These are phyloP conservation scores for Pouteria campechiana DNA, from an alignment of 179 eudicot genomes.

Conservation along the genomic window DNA sequence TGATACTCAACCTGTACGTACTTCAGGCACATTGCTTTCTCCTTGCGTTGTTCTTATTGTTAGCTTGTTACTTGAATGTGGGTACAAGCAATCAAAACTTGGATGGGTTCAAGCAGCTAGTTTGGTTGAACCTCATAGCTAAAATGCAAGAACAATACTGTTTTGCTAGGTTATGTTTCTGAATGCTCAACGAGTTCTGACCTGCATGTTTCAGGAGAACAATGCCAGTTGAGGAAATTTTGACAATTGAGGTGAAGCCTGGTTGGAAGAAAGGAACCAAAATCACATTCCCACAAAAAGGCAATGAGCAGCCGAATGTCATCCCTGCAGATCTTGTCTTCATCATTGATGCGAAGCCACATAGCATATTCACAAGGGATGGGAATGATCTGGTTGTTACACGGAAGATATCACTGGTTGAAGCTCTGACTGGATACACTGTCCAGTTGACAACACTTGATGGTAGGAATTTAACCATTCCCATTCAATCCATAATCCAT, in stretches of 20 bases:
- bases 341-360: conserved; percentile 47
- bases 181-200: too few relatives aligned
- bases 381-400: conserved; percentile 44
- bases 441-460: conserved; percentile 36
- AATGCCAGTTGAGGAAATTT: conserved; percentile 34
- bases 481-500: conserved; percentile 26
- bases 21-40: not conserved
- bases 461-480: conserved; percentile 28
- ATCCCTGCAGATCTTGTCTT: conserved; percentile 35
- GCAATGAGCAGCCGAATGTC: conserved; percentile 32
- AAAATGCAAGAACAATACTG: too few relatives aligned
- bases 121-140: too few relatives aligned
- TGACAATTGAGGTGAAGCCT: conserved; percentile 41
- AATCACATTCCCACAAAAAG: conserved; percentile 50
- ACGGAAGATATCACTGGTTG: conserved; percentile 30
- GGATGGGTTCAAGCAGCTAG: too few relatives aligned
- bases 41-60: too few relatives aligned
- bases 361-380: conserved; percentile 39
- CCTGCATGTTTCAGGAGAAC: conserved; percentile 27
- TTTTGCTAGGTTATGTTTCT: too few relatives aligned
- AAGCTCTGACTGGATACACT: conserved; percentile 42
- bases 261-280: conserved; percentile 60
- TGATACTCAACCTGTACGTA: too few relatives aligned
- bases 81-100: too few relatives aligned
- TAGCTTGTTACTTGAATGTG: too few relatives aligned